phyloP scores from a whole-genome alignment of 1,284 basidiomycete species.

The Tilletia walkeri region DNA sequence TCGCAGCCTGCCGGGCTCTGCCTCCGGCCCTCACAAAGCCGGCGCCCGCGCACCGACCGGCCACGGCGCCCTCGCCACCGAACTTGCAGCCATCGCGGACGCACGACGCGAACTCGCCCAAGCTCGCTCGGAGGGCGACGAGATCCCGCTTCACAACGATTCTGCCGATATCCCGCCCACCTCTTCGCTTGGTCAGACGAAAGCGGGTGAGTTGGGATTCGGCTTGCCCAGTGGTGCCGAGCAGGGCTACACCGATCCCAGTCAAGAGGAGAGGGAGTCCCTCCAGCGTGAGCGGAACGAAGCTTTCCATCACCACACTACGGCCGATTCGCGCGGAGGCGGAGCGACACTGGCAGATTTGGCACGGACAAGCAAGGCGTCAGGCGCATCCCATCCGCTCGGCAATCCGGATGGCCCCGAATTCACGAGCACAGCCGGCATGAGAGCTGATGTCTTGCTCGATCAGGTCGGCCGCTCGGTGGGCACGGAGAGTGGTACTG shows the following conservation, averaged over 20 bases:
- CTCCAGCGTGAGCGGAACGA: conserved; percentile 28
- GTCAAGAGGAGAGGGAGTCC: conserved; percentile 27
- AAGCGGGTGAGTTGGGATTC: conserved; percentile 22
- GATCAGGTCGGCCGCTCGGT: no score
- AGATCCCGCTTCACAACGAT: conserved; percentile 20
- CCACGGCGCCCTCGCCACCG: conserved; percentile 23
- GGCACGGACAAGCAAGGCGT: no score
- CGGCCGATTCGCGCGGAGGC: background rate
- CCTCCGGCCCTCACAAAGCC: conserved; percentile 30
- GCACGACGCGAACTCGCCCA: conserved; percentile 28
- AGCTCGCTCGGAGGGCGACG: conserved; percentile 26
- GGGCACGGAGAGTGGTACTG: no score
- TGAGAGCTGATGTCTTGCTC: no score
- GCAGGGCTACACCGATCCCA: conserved; percentile 29
- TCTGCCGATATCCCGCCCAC: background rate
- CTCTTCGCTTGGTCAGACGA: background rate
- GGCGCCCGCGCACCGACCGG: conserved; percentile 25
- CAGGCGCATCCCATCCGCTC: no score
- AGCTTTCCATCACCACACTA: conserved; percentile 18
- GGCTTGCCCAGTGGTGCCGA: conserved; percentile 36
- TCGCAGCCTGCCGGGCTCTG: conserved; percentile 27
- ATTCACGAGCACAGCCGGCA: no score
- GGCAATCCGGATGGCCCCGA: no score
- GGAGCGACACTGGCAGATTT: no score
- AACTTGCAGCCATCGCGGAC: conserved; percentile 31